phyloP scores from a whole-genome alignment of 768 basidiomycete genomes.

The Lactarius evosmus region DNA sequence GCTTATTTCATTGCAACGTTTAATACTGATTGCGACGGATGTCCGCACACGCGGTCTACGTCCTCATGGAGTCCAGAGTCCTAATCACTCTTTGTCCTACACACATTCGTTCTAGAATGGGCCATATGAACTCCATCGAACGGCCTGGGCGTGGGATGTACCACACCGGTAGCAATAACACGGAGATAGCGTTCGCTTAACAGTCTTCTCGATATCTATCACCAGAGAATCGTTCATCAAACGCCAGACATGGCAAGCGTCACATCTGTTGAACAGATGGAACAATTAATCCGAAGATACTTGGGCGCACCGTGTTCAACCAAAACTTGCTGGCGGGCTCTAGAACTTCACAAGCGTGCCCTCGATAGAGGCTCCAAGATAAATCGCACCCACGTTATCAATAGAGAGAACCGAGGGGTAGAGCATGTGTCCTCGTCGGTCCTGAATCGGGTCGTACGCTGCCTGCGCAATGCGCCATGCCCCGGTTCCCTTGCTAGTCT shows the following conservation, averaged over 20 bases:
- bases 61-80: not conserved
- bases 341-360: not conserved
- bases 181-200: not conserved
- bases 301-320: not conserved
- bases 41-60: not conserved
- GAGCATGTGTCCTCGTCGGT: not conserved
- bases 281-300: not conserved
- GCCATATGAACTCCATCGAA: not conserved
- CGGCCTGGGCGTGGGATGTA: not conserved
- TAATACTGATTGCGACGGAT: not conserved
- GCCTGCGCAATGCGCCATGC: not conserved
- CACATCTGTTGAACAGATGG: not conserved
- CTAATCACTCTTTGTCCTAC: not conserved
- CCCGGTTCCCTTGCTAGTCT: not conserved
- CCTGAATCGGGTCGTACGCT: not conserved
- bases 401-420: not conserved
- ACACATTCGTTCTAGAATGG: not conserved
- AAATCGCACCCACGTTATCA: not conserved
- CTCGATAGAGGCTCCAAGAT: not conserved
- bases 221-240: not conserved
- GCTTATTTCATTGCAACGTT: not conserved
- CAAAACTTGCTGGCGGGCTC: not conserved
- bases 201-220: not conserved
- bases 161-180: not conserved
- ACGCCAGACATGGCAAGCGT: not conserved